Conservation (phyloP, 768 basidiomycete species). For the Paxillus ammoniavirescens region DNA sequence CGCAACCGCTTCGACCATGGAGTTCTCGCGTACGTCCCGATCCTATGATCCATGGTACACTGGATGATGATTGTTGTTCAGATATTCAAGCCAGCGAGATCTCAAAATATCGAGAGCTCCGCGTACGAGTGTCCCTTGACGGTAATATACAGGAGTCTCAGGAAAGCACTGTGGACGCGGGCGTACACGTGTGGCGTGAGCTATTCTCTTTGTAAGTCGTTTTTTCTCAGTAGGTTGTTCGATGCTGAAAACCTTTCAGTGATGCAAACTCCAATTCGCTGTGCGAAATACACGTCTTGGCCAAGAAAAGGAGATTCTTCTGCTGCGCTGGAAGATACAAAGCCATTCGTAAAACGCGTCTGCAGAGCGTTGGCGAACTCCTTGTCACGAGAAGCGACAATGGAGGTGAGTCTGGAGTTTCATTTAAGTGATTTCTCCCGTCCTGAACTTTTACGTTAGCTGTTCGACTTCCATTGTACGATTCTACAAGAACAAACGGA, state of each 20-base stretch:
- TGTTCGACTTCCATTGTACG: conserved; percentile 32
- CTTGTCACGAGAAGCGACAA: conserved; percentile 24
- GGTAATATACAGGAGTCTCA: conserved; percentile 28
- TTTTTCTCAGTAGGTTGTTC: neutral
- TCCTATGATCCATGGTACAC: neutral
- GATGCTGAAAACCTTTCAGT: conserved; percentile 17
- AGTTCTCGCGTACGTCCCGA: conserved; percentile 24
- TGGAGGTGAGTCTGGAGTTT: conserved; percentile 24
- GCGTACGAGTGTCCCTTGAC: conserved; percentile 25
- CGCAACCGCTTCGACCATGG: conserved; percentile 15
- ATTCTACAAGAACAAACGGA: conserved; percentile 29
- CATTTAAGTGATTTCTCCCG: conserved; percentile 30
- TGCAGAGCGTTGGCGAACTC: conserved; percentile 19
- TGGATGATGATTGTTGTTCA: conserved; percentile 5
- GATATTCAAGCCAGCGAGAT: conserved; percentile 22
- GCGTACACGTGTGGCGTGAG: conserved; percentile 28
- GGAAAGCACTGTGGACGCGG: conserved; percentile 24
- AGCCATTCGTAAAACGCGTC: conserved; percentile 29
- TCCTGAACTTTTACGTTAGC: conserved; percentile 30
- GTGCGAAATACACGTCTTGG: conserved; percentile 28
- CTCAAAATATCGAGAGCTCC: conserved; percentile 25
- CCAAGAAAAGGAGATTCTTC: conserved; percentile 27
- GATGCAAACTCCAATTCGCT: conserved; percentile 17
- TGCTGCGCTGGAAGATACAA: conserved; percentile 28
- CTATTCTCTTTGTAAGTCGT: conserved; percentile 27